A percentile compares a stretch with the other conserved stretches of the same genome.
phyloP scores from a whole-genome alignment of 2,329 filamentous ascomycete species.

The Colletotrichum lentis region DNA sequence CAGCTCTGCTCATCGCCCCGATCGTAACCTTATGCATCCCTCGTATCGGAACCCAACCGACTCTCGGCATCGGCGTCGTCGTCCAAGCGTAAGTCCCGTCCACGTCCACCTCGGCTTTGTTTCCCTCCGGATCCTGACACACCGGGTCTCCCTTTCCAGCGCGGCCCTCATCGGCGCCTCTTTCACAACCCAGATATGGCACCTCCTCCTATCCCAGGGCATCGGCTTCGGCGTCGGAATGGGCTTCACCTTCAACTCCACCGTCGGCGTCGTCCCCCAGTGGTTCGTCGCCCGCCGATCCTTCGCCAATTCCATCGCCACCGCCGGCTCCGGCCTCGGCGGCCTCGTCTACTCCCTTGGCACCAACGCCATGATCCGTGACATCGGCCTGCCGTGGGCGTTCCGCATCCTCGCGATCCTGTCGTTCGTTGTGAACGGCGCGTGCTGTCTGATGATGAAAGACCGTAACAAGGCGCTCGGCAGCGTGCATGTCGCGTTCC shows the following conservation, averaged over 20 bases:
- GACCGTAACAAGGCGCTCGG: conserved; percentile 78
- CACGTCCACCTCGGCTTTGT: too few relatives aligned
- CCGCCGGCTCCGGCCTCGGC: conserved; percentile 78
- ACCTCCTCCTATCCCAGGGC: conserved; percentile 78
- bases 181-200: conserved; percentile 75
- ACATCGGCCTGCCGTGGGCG: conserved; percentile 71
- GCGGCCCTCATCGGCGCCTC: conserved; percentile 73
- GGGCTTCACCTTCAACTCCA: conserved; percentile 77
- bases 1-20: conserved; percentile 72
- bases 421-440: conserved; percentile 68
- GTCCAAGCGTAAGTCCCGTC: conserved; percentile 59
- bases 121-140: neutral
- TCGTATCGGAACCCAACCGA: conserved; percentile 68
- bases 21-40: conserved; percentile 69
- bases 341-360: conserved; percentile 74
- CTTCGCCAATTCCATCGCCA: conserved; percentile 73
- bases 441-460: conserved; percentile 69
- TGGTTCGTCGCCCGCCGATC: conserved; percentile 76
- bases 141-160: neutral
- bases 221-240: conserved; percentile 80
- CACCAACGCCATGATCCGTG: conserved; percentile 72
- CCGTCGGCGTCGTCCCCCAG: conserved; percentile 73
- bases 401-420: conserved; percentile 72
- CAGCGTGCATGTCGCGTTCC: conserved; percentile 72
- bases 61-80: conserved; percentile 70